Evolutionary conservation across 108 stramenopile genomes (phyloP).

Genomic region (Cyclotella baltica): DNA sequence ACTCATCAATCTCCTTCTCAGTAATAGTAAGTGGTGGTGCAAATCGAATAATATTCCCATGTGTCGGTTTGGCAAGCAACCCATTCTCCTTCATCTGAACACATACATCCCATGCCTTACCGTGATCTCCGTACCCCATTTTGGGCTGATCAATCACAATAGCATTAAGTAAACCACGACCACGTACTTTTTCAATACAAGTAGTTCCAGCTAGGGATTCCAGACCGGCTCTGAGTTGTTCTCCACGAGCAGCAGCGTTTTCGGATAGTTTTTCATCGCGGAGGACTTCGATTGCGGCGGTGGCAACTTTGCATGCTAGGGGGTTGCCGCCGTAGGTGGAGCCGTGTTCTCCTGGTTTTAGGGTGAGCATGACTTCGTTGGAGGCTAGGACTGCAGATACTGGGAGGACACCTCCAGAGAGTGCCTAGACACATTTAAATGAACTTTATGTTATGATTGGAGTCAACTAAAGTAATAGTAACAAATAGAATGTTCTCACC

Average conservation of each 20-base stretch:
- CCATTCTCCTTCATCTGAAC: conserved; percentile 91
- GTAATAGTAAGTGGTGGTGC: conserved; percentile 96
- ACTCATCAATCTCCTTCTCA: conserved; percentile 88
- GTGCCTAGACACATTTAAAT: conserved; percentile 54
- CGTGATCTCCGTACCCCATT: conserved; percentile 85
- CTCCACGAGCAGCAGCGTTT: conserved; percentile 88
- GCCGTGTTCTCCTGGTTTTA: conserved; percentile 99
- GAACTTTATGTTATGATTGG: conserved; percentile 6
- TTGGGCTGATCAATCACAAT: conserved; percentile 95
- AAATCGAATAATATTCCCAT: conserved; percentile 98
- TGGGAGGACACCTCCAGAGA: conserved; percentile 97
- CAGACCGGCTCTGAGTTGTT: conserved; percentile 88
- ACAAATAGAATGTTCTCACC: conserved; percentile 33
- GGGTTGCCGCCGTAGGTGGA: conserved; percentile 99
- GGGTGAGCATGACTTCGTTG: conserved; percentile 96
- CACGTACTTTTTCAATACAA: conserved; percentile 84
- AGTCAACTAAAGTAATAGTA: conserved; percentile 10
- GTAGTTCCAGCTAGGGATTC: conserved; percentile 62
- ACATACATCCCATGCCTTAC: conserved; percentile 94
- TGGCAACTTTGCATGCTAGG: conserved; percentile 97
- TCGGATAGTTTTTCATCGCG: conserved; percentile 94
- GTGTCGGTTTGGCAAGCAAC: conserved; percentile 98
- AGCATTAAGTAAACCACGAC: conserved; percentile 96
- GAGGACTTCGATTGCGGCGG: conserved; percentile 94
- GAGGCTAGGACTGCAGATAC: conserved; percentile 96